phyloP scores from a whole-genome alignment of 2,329 filamentous ascomycete genomes.

The Paracamarosporium sp. region DNA sequence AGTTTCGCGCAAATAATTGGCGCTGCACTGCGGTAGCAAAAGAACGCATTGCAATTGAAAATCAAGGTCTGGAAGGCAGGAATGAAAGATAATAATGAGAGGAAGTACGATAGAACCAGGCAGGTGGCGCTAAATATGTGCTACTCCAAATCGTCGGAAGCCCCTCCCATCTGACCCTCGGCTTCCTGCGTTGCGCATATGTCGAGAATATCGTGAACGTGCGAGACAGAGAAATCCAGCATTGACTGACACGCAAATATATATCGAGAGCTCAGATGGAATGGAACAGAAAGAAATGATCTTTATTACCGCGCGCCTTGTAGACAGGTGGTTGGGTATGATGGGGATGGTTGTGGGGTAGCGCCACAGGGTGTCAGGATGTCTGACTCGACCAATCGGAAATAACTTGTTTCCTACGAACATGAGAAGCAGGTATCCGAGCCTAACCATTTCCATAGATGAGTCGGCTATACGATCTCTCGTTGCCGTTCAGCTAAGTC shows the following conservation, averaged over 20 bases:
- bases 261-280: background rate
- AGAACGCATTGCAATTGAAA: conserved; percentile 28
- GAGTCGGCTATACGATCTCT: background rate
- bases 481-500: no score
- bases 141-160: conserved; percentile 11
- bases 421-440: background rate
- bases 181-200: conserved; percentile 12
- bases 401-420: conserved; percentile 4
- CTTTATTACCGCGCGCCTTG: background rate
- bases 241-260: background rate
- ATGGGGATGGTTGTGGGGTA: background rate
- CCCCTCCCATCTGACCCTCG: conserved; percentile 31
- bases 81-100: conserved; percentile 9
- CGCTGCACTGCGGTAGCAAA: conserved; percentile 31
- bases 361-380: background rate
- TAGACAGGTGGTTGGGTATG: background rate
- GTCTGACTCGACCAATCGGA: conserved; percentile 17
- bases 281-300: background rate
- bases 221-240: background rate
- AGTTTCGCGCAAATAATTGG: conserved; percentile 17
- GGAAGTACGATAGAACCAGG: conserved; percentile 6
- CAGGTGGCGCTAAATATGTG: conserved; percentile 22
- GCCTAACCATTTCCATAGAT: background rate
- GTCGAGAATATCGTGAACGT: background rate
- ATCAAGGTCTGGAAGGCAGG: background rate